phyloP scores from a whole-genome alignment of 352 stramenopile species.

The Thalassiosira mediterranea region DNA sequence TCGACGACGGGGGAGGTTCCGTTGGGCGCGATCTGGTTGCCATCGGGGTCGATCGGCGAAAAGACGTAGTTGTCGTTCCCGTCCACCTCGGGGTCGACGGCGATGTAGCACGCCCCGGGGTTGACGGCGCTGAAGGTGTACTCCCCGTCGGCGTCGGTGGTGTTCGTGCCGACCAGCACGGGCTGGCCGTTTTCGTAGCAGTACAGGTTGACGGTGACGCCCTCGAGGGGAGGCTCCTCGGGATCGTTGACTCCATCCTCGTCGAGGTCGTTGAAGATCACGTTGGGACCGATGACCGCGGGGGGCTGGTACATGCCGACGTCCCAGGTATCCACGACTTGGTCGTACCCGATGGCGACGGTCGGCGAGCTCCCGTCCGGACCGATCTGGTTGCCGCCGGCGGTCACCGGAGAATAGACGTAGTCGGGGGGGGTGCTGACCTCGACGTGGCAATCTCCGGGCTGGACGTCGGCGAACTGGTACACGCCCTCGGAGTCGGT shows the following conservation, averaged over 20 bases:
- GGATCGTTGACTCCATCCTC: conserved; percentile 31
- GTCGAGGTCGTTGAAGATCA: conserved; percentile 36
- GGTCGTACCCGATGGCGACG: conserved; percentile 2
- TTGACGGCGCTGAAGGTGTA: conserved; percentile 31
- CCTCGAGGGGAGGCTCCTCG: conserved; percentile 22
- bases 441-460: conserved; percentile 33
- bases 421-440: conserved; percentile 29
- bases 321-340: conserved; percentile 4
- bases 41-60: conserved; percentile 1
- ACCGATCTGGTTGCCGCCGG: background rate
- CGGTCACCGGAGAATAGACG: conserved; percentile 20
- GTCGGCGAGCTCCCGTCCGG: conserved; percentile 2
- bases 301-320: conserved; percentile 26
- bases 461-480: conserved; percentile 29
- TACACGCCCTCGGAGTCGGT: conserved; percentile 36
- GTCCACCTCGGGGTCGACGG: conserved; percentile 22
- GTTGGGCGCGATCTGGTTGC: background rate
- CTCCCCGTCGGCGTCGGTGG: conserved; percentile 25
- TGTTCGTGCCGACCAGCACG: conserved; percentile 6
- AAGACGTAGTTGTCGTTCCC: conserved; percentile 38
- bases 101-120: conserved; percentile 30
- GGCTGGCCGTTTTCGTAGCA: conserved; percentile 9
- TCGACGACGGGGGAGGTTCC: conserved; percentile 4
- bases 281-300: conserved; percentile 29
- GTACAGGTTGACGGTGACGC: conserved; percentile 22